Evolutionary conservation across 768 basidiomycete species (phyloP).

Genomic region (Auriscalpium vulgare): DNA sequence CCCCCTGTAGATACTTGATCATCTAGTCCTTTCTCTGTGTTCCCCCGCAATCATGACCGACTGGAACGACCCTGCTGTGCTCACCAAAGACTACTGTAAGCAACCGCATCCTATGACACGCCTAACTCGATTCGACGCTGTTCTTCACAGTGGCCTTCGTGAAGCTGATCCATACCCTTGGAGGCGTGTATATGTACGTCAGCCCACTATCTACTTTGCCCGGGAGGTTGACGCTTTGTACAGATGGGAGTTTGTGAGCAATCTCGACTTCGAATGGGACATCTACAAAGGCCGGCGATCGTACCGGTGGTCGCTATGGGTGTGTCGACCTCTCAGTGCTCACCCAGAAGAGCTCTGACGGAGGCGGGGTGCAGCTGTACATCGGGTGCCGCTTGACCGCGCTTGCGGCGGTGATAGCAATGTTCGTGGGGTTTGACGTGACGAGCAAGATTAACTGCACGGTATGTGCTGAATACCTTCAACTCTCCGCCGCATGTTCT

Average conservation of each 20-base stretch:
- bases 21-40: too few species aligned
- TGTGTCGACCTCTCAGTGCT: too few species aligned
- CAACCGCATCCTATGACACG: too few species aligned
- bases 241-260: conserved; percentile 7
- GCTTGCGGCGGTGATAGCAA: background rate
- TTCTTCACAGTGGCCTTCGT: background rate
- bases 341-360: background rate
- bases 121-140: too few species aligned
- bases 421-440: background rate
- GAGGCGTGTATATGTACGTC: conserved; percentile 7
- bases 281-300: background rate
- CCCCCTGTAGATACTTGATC: too few species aligned
- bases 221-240: background rate
- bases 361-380: conserved; percentile 1
- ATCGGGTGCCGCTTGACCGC: conserved; percentile 7
- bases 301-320: conserved; percentile 6
- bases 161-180: conserved; percentile 1
- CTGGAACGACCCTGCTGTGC: too few species aligned
- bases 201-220: background rate
- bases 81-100: too few species aligned
- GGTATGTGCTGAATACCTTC: background rate
- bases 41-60: too few species aligned
- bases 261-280: conserved; percentile 1
- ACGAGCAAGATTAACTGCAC: background rate
- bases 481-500: too few species aligned